phyloP scores from a whole-genome alignment of 1,284 basidiomycete species.

The Gymnopus androsaceus region DNA sequence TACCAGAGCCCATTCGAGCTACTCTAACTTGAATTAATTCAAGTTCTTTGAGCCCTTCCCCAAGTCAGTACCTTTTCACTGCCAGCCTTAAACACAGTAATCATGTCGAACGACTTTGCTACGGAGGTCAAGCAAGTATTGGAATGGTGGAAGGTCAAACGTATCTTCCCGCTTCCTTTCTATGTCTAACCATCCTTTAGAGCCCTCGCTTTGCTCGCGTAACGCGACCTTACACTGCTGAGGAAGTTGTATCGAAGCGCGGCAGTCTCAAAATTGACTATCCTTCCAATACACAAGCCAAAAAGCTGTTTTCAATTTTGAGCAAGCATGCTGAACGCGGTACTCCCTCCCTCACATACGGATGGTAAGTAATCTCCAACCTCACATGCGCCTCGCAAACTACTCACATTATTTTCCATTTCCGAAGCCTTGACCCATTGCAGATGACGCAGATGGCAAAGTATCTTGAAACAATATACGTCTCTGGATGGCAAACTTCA shows the following conservation, averaged over 20 bases:
- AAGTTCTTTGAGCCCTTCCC: no score
- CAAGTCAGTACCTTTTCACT: no score
- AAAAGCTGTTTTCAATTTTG: constrained; percentile 84
- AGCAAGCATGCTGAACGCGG: constrained; percentile 67
- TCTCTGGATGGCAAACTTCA: constrained; percentile 96
- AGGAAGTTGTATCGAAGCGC: constrained; percentile 91
- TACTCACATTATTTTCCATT: background rate
- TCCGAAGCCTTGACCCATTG: constrained; percentile 86
- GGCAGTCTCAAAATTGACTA: constrained; percentile 87
- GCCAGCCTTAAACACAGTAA: no score
- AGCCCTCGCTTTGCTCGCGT: constrained; percentile 84
- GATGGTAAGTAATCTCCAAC: constrained; percentile 75
- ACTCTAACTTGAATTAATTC: no score
- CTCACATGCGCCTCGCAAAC: background rate
- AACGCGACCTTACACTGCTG: constrained; percentile 89
- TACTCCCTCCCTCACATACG: constrained; percentile 92
- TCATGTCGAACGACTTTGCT: constrained; percentile 73
- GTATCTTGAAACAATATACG: constrained; percentile 96
- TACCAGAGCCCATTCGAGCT: no score
- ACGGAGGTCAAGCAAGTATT: constrained; percentile 85
- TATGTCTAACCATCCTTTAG: constrained; percentile 40
- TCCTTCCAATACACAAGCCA: constrained; percentile 82
- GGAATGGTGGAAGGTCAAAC: constrained; percentile 86
- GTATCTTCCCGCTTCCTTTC: constrained; percentile 4
- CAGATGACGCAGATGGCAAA: constrained; percentile 99